Evolutionary conservation across 768 basidiomycete species (phyloP).

Genomic region (Boletus rubescentipes): DNA sequence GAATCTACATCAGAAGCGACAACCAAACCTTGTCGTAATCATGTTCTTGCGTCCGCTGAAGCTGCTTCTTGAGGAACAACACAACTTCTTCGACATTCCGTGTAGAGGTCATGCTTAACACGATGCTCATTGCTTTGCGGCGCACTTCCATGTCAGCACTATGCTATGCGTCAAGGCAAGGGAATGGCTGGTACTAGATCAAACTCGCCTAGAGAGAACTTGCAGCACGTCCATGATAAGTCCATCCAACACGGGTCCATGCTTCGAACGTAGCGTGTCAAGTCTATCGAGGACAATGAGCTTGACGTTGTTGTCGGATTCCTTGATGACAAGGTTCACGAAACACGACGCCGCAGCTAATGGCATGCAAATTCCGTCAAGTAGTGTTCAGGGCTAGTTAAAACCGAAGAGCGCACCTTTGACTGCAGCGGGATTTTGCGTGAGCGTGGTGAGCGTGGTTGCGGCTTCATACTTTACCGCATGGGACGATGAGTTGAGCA

Average conservation of each 20-base stretch:
- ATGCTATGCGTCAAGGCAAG: not conserved
- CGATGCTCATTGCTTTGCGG: slow-evolving; percentile 85
- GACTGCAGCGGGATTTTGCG: slow-evolving; percentile 93
- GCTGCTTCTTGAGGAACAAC: slow-evolving; percentile 94
- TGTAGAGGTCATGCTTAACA: slow-evolving; percentile 89
- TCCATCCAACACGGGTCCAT: slow-evolving; percentile 85
- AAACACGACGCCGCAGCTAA: slow-evolving; percentile 86
- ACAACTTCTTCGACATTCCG: slow-evolving; percentile 97
- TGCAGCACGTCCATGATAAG: slow-evolving; percentile 96
- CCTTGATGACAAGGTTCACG: slow-evolving; percentile 87
- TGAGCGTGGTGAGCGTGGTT: slow-evolving; percentile 88
- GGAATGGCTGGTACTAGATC: not conserved
- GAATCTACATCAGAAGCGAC: not conserved
- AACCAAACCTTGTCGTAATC: slow-evolving; percentile 83
- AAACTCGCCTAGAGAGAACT: slow-evolving; percentile 70
- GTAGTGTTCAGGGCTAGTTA: not conserved
- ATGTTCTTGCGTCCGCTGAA: slow-evolving; percentile 88
- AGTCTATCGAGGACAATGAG: slow-evolving; percentile 94
- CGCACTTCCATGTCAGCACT: slow-evolving; percentile 97
- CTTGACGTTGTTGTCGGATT: slow-evolving; percentile 99
- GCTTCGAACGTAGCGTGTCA: slow-evolving; percentile 75
- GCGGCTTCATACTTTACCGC: slow-evolving; percentile 98
- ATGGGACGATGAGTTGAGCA: slow-evolving; percentile 85
- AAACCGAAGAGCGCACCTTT: slow-evolving; percentile 59
- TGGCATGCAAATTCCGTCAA: not conserved